phyloP scores from a whole-genome alignment of 148 eudicot species.

The Pouteria glomerata region DNA sequence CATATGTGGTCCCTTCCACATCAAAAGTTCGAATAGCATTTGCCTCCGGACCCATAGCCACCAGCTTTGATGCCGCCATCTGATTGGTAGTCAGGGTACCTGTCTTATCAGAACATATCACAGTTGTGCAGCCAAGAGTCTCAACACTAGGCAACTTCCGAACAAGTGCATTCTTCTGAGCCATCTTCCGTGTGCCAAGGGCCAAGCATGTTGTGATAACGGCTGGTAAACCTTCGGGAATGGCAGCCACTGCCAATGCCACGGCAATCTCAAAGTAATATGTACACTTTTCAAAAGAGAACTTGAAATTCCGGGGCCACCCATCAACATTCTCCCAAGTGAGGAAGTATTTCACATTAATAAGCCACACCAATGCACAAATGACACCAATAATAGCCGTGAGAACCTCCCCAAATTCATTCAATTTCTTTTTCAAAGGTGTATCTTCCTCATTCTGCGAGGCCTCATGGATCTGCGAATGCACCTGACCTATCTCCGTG shows the following conservation, averaged over 20 bases:
- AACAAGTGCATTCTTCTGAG: slow-evolving; percentile 78
- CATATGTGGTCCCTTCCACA: slow-evolving; percentile 72
- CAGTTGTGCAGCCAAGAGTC: slow-evolving; percentile 80
- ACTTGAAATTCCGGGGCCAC: slow-evolving; percentile 65
- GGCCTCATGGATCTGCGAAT: slow-evolving; percentile 70
- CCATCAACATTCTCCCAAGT: slow-evolving; percentile 69
- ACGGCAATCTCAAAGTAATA: slow-evolving; percentile 79
- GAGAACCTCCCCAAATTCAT: slow-evolving; percentile 71
- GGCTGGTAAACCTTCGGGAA: slow-evolving; percentile 82
- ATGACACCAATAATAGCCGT: slow-evolving; percentile 60
- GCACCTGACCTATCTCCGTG: slow-evolving; percentile 70
- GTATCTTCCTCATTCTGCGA: slow-evolving; percentile 61
- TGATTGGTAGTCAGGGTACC: slow-evolving; percentile 82
- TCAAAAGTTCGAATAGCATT: slow-evolving; percentile 32
- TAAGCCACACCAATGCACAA: slow-evolving; percentile 64
- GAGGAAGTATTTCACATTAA: slow-evolving; percentile 69
- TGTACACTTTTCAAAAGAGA: slow-evolving; percentile 77
- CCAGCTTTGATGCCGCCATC: slow-evolving; percentile 71
- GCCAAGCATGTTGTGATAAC: slow-evolving; percentile 85
- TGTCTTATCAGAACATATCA: slow-evolving; percentile 76
- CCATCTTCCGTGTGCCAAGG: slow-evolving; percentile 77
- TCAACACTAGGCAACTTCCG: slow-evolving; percentile 77
- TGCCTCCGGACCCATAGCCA: slow-evolving; percentile 46
- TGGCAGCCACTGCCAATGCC: slow-evolving; percentile 80
- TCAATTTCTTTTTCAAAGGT: slow-evolving; percentile 69